Conservation (phyloP, 352 stramenopile species). For the Globisporangium lucens region DNA sequence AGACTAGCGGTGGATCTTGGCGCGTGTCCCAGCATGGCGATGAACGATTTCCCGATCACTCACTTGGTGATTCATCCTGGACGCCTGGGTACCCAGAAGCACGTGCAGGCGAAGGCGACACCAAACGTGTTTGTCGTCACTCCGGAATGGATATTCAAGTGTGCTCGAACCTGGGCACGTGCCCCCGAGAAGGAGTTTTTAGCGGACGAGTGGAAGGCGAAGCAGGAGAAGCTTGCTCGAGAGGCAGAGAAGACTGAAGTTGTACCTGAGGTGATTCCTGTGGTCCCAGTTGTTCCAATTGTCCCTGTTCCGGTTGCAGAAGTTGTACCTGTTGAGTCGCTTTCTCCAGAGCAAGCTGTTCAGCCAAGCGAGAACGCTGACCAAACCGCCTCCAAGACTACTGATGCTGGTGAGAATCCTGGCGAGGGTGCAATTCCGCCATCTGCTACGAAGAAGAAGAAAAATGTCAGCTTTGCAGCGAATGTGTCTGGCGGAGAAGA, state of each 20-base stretch:
- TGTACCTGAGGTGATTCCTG: constrained; percentile 5
- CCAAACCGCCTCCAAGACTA: neutral
- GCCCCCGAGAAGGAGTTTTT: constrained; percentile 64
- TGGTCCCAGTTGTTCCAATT: neutral
- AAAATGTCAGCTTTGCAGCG: constrained; percentile 63
- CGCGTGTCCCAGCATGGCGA: constrained; percentile 55
- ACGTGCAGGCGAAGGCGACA: constrained; percentile 67
- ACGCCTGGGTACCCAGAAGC: constrained; percentile 77
- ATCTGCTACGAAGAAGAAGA: constrained; percentile 32
- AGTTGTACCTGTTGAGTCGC: neutral
- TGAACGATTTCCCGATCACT: constrained; percentile 77
- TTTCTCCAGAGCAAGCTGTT: neutral
- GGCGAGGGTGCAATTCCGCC: neutral
- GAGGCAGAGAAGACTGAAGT: constrained; percentile 18
- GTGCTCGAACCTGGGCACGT: constrained; percentile 62
- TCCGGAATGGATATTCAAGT: constrained; percentile 81
- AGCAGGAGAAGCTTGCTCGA: constrained; percentile 23
- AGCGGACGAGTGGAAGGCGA: constrained; percentile 59
- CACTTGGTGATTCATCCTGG: constrained; percentile 83
- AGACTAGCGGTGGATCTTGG: constrained; percentile 69
- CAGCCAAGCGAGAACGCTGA: neutral
- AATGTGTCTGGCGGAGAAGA: constrained; percentile 29
- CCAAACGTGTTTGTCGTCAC: constrained; percentile 61
- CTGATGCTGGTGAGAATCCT: neutral
- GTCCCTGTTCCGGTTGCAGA: neutral